phyloP scores from a whole-genome alignment of 176 grass and related monocot genomes.

The Carex kokanica region DNA sequence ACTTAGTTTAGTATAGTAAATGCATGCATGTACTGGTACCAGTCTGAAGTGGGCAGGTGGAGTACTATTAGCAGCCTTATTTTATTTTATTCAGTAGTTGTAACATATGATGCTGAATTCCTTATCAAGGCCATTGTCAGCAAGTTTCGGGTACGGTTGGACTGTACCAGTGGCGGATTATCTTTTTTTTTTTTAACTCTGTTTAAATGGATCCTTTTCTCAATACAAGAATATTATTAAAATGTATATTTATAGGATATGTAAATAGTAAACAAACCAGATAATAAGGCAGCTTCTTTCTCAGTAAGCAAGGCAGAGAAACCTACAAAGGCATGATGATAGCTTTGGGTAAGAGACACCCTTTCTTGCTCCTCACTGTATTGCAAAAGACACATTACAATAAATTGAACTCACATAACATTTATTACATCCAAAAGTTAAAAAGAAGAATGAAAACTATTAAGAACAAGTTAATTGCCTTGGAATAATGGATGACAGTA shows the following conservation, averaged over 20 bases:
- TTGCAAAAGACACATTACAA: background rate
- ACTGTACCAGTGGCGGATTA: background rate
- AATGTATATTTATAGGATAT: background rate
- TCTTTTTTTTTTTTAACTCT: background rate
- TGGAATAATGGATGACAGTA: conserved; percentile 64
- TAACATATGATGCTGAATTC: background rate
- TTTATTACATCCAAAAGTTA: background rate
- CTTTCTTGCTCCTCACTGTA: conserved; percentile 58
- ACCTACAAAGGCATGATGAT: conserved; percentile 85
- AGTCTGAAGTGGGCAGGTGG: background rate
- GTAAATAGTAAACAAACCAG: conserved; percentile 37
- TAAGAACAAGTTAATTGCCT: conserved; percentile 16
- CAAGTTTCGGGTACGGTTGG: background rate
- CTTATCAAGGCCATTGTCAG: background rate
- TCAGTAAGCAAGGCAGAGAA: conserved; percentile 76
- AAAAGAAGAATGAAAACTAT: background rate
- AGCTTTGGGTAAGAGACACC: conserved; percentile 60
- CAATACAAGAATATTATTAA: background rate
- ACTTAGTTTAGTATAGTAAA: too few species aligned
- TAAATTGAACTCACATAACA: background rate
- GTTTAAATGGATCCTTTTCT: background rate
- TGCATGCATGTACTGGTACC: background rate
- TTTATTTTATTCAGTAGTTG: background rate
- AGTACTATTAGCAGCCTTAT: background rate
- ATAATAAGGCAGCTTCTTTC: conserved; percentile 69